phyloP scores from a whole-genome alignment of 495 filamentous ascomycete genomes.

The Penicillium silybi region DNA sequence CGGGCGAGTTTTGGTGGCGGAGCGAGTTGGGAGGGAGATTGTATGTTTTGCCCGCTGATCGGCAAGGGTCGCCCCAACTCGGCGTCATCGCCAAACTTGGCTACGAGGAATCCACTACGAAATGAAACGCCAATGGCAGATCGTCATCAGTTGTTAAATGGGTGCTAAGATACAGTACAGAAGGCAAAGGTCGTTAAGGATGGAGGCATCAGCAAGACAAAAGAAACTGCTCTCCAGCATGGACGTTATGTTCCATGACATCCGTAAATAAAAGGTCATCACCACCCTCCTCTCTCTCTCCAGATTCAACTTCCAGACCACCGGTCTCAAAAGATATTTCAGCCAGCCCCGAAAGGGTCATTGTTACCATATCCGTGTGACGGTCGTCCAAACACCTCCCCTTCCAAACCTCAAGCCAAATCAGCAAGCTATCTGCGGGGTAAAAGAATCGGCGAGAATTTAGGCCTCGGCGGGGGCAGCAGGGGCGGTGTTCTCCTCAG shows the following conservation, averaged over 20 bases:
- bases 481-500: conserved; percentile 35
- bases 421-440: conserved; percentile 23
- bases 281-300: conserved; percentile 16
- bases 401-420: conserved; percentile 4
- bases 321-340: conserved; percentile 15
- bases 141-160: conserved; percentile 41
- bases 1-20: too few species aligned
- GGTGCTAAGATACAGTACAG: conserved; percentile 48
- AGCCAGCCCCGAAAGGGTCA: conserved; percentile 2
- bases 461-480: conserved; percentile 29
- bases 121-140: conserved; percentile 7
- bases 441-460: conserved; percentile 21
- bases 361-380: conserved; percentile 17
- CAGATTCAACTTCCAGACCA: conserved; percentile 7
- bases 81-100: conserved; percentile 17
- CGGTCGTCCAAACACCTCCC: conserved; percentile 1
- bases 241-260: conserved; percentile 21
- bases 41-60: conserved; percentile 23
- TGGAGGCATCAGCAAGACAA: conserved; percentile 21
- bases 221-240: conserved; percentile 19
- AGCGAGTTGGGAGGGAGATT: conserved; percentile 5
- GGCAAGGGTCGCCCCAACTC: conserved; percentile 22
- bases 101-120: background rate
- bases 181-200: conserved; percentile 42
- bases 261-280: conserved; percentile 24